Percentiles rank a stretch among this genome's conserved stretches.
These are phyloP conservation scores for Calamus simplicifolius DNA, from an alignment of 176 grass and related monocot species.

Conservation along the genomic window DNA sequence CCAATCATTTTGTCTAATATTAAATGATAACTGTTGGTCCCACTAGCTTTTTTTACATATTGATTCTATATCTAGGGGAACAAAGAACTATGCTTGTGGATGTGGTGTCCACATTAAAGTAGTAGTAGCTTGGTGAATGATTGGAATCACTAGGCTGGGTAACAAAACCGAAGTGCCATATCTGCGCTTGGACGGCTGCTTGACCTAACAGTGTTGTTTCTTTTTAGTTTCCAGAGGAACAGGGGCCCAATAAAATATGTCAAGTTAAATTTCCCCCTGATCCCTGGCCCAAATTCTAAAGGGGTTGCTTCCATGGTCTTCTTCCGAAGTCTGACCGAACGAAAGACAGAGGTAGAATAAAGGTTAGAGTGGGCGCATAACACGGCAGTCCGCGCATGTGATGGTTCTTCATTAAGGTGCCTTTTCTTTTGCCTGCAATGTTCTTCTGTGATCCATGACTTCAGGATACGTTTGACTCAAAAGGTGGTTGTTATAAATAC, in stretches of 20 bases:
- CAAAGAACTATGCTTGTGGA: not conserved
- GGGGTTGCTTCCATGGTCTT: not conserved
- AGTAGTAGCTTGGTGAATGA: not conserved
- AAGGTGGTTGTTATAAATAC: not conserved
- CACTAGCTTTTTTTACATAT: not conserved
- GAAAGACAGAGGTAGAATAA: not conserved
- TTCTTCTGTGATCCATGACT: not conserved
- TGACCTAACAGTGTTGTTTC: not conserved
- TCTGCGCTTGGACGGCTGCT: not conserved
- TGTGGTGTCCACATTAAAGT: not conserved
- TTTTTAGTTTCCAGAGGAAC: not conserved
- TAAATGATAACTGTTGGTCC: not conserved
- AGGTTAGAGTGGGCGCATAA: not conserved
- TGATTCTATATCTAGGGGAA: not conserved
- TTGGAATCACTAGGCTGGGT: not conserved
- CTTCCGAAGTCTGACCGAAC: no score
- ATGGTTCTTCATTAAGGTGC: not conserved
- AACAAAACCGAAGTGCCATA: not conserved
- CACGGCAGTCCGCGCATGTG: not conserved
- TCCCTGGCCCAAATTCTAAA: not conserved
- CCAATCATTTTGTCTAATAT: not conserved
- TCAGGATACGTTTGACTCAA: not conserved
- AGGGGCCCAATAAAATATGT: no score
- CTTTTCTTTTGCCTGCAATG: not conserved
- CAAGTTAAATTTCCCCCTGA: no score